Evolutionary conservation across 345 rosid species (phyloP).

Genomic region (Crucihimalaya himalaica): DNA sequence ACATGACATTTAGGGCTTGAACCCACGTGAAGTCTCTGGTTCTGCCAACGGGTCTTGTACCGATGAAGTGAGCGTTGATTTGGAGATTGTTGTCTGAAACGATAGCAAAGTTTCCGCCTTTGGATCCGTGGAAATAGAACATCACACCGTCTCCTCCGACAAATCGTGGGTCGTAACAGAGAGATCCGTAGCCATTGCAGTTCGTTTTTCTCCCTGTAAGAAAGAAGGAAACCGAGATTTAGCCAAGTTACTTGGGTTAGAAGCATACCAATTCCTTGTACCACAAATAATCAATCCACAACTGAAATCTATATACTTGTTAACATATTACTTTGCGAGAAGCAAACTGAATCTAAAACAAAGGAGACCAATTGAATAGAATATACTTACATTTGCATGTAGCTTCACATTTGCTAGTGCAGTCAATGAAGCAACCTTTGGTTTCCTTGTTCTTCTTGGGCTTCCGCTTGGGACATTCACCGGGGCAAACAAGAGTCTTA

Average conservation of each 20-base stretch:
- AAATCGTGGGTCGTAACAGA: constrained; percentile 84
- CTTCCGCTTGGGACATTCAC: constrained; percentile 68
- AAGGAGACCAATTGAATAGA: background rate
- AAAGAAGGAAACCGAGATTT: background rate
- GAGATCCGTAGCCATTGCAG: constrained; percentile 78
- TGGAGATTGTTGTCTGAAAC: constrained; percentile 76
- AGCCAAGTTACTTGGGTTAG: background rate
- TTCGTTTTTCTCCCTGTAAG: constrained; percentile 67
- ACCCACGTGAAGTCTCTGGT: constrained; percentile 93
- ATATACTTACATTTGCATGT: constrained; percentile 73
- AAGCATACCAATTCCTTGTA: background rate
- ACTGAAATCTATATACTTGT: background rate
- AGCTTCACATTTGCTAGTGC: constrained; percentile 76
- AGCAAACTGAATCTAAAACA: background rate
- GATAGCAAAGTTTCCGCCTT: constrained; percentile 83
- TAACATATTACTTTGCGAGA: background rate
- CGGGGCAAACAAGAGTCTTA: constrained; percentile 60
- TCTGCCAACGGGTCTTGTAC: constrained; percentile 74
- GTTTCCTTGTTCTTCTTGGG: constrained; percentile 61
- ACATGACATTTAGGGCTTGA: constrained; percentile 74
- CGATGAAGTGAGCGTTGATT: constrained; percentile 87
- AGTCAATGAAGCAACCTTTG: constrained; percentile 72
- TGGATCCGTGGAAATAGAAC: constrained; percentile 91
- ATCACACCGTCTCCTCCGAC: constrained; percentile 85
- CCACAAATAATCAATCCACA: background rate